These are phyloP conservation scores for Davidsoniella eucalypti DNA, from an alignment of 2,329 filamentous ascomycete species.

Conservation along the genomic window DNA sequence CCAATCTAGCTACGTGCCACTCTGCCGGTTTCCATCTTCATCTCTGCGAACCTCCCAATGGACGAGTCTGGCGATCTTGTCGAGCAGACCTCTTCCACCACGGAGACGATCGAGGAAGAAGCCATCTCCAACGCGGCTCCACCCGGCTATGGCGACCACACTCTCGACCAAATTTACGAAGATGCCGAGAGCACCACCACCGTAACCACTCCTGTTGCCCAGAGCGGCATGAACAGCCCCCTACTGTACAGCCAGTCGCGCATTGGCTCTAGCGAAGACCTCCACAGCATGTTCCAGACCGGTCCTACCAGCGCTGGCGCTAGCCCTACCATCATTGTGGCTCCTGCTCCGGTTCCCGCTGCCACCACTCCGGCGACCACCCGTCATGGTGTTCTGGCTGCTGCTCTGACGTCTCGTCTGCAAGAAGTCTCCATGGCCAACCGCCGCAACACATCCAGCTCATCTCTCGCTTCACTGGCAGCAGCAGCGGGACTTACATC, in stretches of 20 bases:
- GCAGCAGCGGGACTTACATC: conserved; percentile 27
- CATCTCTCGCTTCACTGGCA: conserved; percentile 27
- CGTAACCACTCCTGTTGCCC: conserved; percentile 58
- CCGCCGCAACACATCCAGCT: conserved; percentile 29
- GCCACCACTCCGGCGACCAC: conserved; percentile 8
- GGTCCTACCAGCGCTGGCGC: conserved; percentile 24
- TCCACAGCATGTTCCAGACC: conserved; percentile 31
- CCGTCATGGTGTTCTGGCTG: conserved; percentile 12
- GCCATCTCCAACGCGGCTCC: conserved; percentile 52
- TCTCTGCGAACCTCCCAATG: conserved; percentile 81
- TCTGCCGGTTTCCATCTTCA: conserved; percentile 82
- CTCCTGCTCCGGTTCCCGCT: conserved; percentile 1
- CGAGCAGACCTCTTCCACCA: conserved; percentile 28
- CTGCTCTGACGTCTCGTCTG: conserved; percentile 45
- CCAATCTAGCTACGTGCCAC: conserved; percentile 57
- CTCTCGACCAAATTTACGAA: conserved; percentile 79
- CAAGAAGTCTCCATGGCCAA: conserved; percentile 48
- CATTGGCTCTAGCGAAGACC: conserved; percentile 65
- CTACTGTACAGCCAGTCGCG: conserved; percentile 50
- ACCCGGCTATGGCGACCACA: conserved; percentile 82
- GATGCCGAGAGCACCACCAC: conserved; percentile 59
- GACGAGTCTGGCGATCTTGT: conserved; percentile 74
- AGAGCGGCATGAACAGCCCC: conserved; percentile 66
- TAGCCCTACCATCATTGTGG: conserved; percentile 11
- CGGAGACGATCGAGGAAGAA: conserved; percentile 26